Base-by-base conservation (phyloP, 1,284 basidiomycete genomes). In the Coniophora puteana region DNA sequence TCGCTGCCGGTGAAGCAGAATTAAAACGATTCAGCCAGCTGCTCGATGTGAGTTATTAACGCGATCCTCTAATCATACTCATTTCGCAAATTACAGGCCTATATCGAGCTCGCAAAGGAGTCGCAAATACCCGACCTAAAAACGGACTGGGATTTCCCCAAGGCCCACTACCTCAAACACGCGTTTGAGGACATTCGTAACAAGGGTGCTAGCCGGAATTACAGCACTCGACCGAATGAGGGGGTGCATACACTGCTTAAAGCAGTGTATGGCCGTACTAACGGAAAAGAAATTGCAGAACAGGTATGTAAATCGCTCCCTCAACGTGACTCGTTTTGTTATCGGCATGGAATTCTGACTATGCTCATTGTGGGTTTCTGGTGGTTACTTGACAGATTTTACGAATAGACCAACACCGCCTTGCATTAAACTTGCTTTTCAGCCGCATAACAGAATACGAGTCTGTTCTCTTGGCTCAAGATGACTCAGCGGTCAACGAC, bases 101-200 rank as follows among this genome's bases (percentile, higher is more conserved):
- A 46, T 22, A 38, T 34, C 0, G 10, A 23, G 7, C 33, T 22
- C 11, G 16, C 22, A 21, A 3, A n/a, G 3, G 13, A 32, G 3
- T 20, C n/a, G 10, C 23, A 38, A 12, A 31, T 10, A 2, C 10
- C 27, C 14, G 21, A 23, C 12, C 31, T 40, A 8, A 43, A 34
- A 24, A 57, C 58, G 27, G 36, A 22, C 35, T 66, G 62, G 59
- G 50, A 64, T 21, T 65, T 66, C 40, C 59, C 58, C 1, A 69
- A 69, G 36, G 44, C 46, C 3, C 66, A 69, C 39, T 40, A 38
- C 0, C 51, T 52, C 23, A 17, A 41, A 4, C 67, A 69, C 46
- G 26, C 54, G 3, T 63, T 63, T 18, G 42, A 51, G 32, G 61
- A 67, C 36, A 65, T 70, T 36, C 4, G 41, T 13, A 27, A 16